Conservation (phyloP, 2,329 filamentous ascomycete species). For the Hypomyces perniciosus region DNA sequence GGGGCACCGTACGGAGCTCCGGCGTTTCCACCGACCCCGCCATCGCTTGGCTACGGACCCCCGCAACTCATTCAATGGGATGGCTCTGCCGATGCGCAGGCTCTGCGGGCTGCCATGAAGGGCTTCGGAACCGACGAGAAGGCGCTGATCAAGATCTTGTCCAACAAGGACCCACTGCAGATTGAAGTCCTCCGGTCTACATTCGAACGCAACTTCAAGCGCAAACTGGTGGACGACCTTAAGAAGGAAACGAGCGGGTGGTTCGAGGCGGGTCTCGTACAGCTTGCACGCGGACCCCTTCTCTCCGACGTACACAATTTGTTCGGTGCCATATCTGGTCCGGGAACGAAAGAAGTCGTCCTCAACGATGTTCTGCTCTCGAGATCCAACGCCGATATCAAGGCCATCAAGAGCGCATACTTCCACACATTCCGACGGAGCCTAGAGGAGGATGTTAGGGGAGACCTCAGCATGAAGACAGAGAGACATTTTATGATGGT, state of each 20-base stretch:
- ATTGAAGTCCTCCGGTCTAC: conserved; percentile 61
- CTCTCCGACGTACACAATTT: conserved; percentile 67
- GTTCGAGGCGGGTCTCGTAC: conserved; percentile 68
- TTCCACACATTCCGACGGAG: conserved; percentile 57
- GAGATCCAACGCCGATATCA: conserved; percentile 80
- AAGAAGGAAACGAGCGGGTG: conserved; percentile 70
- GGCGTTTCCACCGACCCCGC: conserved; percentile 50
- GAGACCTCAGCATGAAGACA: conserved; percentile 81
- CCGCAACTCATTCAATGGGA: conserved; percentile 66
- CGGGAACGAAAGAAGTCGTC: conserved; percentile 79
- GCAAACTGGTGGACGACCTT: conserved; percentile 69
- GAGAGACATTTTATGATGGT: conserved; percentile 81
- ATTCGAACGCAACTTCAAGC: conserved; percentile 58
- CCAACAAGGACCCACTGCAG: conserved; percentile 71
- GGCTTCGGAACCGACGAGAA: conserved; percentile 88
- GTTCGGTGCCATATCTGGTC: conserved; percentile 65
- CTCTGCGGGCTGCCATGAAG: conserved; percentile 79
- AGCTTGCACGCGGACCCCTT: conserved; percentile 73
- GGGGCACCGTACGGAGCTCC: conserved; percentile 26
- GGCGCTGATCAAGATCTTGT: conserved; percentile 62
- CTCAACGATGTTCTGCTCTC: conserved; percentile 82
- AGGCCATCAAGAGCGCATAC: conserved; percentile 78
- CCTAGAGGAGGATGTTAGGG: conserved; percentile 67
- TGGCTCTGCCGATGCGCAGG: conserved; percentile 61
- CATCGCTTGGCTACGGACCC: conserved; percentile 69